Percentiles rank a stretch among this genome's conserved stretches.
Conservation (phyloP, 1,284 basidiomycete species). For the Inonotus hispidus region DNA sequence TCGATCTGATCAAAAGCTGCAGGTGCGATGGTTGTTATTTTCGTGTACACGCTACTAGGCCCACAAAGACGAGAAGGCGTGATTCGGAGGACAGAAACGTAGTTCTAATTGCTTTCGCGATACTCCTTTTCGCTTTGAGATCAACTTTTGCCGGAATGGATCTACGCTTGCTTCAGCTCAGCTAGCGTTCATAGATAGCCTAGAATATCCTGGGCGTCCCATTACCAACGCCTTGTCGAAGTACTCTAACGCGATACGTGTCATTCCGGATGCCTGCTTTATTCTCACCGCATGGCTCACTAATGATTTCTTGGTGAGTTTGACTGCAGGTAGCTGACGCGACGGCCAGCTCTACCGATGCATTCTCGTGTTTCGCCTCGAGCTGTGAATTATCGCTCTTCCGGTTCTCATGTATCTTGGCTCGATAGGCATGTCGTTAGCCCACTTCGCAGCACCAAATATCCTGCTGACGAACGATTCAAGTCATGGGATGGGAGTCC, state of each 20-base stretch:
- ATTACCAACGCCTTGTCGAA: conserved; percentile 19
- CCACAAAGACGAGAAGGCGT: no score
- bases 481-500: conserved; percentile 20
- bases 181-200: conserved; percentile 4
- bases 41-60: no score
- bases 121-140: background rate
- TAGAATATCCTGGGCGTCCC: conserved; percentile 20
- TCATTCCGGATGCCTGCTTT: conserved; percentile 21
- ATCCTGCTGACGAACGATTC: background rate
- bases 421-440: conserved; percentile 18
- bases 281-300: conserved; percentile 25
- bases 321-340: no score
- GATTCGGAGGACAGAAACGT: no score
- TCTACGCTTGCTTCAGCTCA: background rate
- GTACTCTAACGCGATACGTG: conserved; percentile 19
- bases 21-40: no score
- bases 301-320: conserved; percentile 26
- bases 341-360: conserved; percentile 28
- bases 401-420: conserved; percentile 22
- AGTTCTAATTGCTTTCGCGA: no score
- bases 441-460: background rate
- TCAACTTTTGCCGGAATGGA: background rate
- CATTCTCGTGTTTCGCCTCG: conserved; percentile 23
- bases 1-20: no score
- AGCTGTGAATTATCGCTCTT: conserved; percentile 22